phyloP scores from a whole-genome alignment of 139 green algal genomes.

The Chlamydomonas sphaeroides region DNA sequence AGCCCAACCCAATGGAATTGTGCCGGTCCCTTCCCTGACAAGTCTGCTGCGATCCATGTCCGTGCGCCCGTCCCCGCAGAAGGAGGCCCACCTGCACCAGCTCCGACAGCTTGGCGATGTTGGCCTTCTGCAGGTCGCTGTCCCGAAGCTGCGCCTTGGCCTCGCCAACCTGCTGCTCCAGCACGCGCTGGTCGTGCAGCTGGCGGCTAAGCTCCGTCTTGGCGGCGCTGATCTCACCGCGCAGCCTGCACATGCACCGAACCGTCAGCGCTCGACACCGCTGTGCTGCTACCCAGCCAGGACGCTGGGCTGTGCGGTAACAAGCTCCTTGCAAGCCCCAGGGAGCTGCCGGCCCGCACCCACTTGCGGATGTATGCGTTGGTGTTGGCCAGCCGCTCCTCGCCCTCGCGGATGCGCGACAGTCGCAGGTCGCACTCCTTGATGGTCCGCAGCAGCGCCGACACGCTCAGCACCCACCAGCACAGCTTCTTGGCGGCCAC shows the following conservation, averaged over 20 bases:
- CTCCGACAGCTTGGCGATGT: constrained; percentile 15
- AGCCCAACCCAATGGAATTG: too few relatives aligned
- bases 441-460: constrained; percentile 37
- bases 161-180: constrained; percentile 37
- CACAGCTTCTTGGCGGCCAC: constrained; percentile 48
- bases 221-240: constrained; percentile 44
- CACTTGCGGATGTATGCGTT: constrained; percentile 38
- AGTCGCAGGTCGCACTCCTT: constrained; percentile 51
- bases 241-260: too few relatives aligned
- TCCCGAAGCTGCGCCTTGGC: constrained; percentile 24
- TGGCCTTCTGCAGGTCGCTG: constrained; percentile 34
- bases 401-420: constrained; percentile 37
- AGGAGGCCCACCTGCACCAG: constrained; percentile 30
- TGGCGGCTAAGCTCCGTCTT: constrained; percentile 31
- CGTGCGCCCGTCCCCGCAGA: background rate
- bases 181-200: background rate
- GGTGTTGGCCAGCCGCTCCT: constrained; percentile 47
- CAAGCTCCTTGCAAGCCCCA: too few relatives aligned
- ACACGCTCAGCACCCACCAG: constrained; percentile 56
- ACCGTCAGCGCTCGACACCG: too few relatives aligned
- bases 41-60: too few relatives aligned
- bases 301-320: too few relatives aligned
- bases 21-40: too few relatives aligned
- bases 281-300: too few relatives aligned
- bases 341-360: too few relatives aligned